Conservation (phyloP, 1,139 yeast species). For the Blastobotrys buckinghamii region DNA sequence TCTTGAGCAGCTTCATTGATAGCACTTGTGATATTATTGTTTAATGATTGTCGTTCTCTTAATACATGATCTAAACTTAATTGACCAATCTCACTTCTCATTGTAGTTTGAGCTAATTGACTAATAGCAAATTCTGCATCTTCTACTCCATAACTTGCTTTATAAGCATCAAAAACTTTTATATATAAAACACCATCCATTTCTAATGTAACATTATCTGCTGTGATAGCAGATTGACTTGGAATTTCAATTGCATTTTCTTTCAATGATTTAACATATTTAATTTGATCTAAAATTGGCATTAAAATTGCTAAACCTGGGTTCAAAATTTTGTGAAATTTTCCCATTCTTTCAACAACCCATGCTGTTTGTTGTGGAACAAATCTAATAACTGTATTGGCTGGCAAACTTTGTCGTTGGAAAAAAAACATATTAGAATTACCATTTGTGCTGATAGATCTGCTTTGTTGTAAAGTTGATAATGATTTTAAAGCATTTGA, state of each 20-base stretch:
- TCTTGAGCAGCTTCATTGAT: slow-evolving; percentile 79
- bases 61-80: slow-evolving; percentile 72
- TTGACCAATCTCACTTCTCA: slow-evolving; percentile 86
- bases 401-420: slow-evolving; percentile 61
- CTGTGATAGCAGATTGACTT: slow-evolving; percentile 76
- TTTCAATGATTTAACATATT: slow-evolving; percentile 75
- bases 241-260: slow-evolving; percentile 84
- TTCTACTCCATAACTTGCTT: slow-evolving; percentile 85
- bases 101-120: slow-evolving; percentile 85
- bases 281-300: slow-evolving; percentile 69
- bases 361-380: slow-evolving; percentile 92
- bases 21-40: slow-evolving; percentile 66
- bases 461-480: background rate
- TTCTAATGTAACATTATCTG: slow-evolving; percentile 79
- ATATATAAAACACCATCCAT: slow-evolving; percentile 80
- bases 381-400: slow-evolving; percentile 67
- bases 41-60: slow-evolving; percentile 67
- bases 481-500: too few relatives aligned
- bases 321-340: slow-evolving; percentile 62
- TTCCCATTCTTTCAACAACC: slow-evolving; percentile 91
- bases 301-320: slow-evolving; percentile 74
- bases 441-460: slow-evolving; percentile 2
- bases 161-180: slow-evolving; percentile 72
- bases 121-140: slow-evolving; percentile 81
- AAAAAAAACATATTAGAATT: slow-evolving; percentile 45